Conservation (phyloP, 306 rosid species). For the Prunus persica region Prunus_persica_NCBIv2 NC_034011.1:19206501-19207000, state of each 20-base stretch:
- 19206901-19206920: neutral
- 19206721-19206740: no score
- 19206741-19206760: no score
- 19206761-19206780: no score
- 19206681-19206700: no score
- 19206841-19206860: neutral
- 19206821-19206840: neutral
- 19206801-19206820: neutral
- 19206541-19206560: neutral
- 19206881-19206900: neutral
- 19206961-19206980: neutral
- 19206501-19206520: neutral
- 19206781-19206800: neutral
- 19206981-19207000: neutral
- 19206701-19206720: no score
- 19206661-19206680: no score
- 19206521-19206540: neutral
- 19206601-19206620: no score
- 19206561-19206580: neutral
- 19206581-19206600: neutral
- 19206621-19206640: no score
- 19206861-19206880: neutral
- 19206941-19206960: neutral
- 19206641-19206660: no score
- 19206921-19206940: neutral